Percentiles rank a stretch among this genome's conserved stretches.
phyloP scores from a whole-genome alignment of 257 asterid genomes.

The Buddleja alternifolia region DNA sequence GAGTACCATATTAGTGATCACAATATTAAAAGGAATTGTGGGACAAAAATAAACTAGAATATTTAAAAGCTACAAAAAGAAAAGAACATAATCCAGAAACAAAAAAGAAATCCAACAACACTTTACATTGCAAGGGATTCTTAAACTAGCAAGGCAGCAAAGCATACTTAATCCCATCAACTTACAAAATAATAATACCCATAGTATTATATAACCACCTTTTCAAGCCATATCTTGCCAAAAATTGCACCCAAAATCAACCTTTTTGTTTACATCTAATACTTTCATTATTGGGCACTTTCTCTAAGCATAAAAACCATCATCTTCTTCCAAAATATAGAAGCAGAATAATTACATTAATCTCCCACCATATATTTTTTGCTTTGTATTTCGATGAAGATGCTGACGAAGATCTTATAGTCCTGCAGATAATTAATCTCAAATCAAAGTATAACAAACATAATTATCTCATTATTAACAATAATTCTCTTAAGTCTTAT shows the following conservation, averaged over 20 bases:
- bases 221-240: neutral
- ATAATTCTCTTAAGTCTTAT: too few species aligned
- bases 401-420: constrained; percentile 39
- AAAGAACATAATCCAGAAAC: neutral
- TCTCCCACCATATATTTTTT: constrained; percentile 35
- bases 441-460: neutral
- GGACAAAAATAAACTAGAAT: too few species aligned
- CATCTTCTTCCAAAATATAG: constrained; percentile 34
- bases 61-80: neutral
- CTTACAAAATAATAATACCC: constrained; percentile 11
- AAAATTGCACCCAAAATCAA: constrained; percentile 15
- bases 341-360: constrained; percentile 33
- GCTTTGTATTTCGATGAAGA: constrained; percentile 22
- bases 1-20: too few species aligned
- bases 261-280: neutral
- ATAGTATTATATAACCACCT: neutral
- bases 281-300: too few species aligned
- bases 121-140: constrained; percentile 34
- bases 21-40: too few species aligned
- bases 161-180: constrained; percentile 34
- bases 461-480: neutral
- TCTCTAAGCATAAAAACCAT: too few species aligned
- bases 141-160: constrained; percentile 41
- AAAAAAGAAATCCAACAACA: neutral
- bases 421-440: constrained; percentile 28